A percentile compares a stretch with the other conserved stretches of the same genome.
phyloP scores from a whole-genome alignment of 129 eudicot species.

The Helianthus annuus region DNA sequence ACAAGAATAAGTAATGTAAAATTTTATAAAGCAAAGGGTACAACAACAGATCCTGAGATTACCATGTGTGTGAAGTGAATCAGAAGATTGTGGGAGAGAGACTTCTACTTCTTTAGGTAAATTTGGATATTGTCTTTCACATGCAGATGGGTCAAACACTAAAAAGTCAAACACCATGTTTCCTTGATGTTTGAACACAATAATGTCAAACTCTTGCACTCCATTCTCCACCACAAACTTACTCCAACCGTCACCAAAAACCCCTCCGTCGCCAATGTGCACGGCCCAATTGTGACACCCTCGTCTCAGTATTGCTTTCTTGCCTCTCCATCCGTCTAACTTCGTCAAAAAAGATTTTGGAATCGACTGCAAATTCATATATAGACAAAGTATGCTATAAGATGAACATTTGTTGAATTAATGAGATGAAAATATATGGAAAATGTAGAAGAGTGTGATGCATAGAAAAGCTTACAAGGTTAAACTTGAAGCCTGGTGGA shows the following conservation, averaged over 20 bases:
- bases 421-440: not conserved
- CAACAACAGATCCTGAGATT: constrained; percentile 9
- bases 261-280: constrained; percentile 2
- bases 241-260: constrained; percentile 38
- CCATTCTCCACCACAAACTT: constrained; percentile 28
- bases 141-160: constrained; percentile 38
- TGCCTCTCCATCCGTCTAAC: not conserved
- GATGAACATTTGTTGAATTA: too few species aligned
- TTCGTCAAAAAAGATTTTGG: constrained; percentile 22
- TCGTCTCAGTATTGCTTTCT: constrained; percentile 12
- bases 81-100: not conserved
- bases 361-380: constrained; percentile 23
- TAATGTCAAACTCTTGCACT: constrained; percentile 36
- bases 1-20: not conserved
- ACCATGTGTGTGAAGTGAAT: constrained; percentile 1
- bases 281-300: constrained; percentile 28
- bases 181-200: constrained; percentile 35
- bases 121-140: constrained; percentile 22
- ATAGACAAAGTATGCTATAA: not conserved
- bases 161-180: constrained; percentile 30
- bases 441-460: not conserved
- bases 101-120: not conserved
- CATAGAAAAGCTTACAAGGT: constrained; percentile 18
- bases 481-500: constrained; percentile 15
- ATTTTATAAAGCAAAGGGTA: not conserved